Percentiles rank a stretch among this genome's conserved stretches.
phyloP scores from a whole-genome alignment of 768 basidiomycete species.

The Floccularia luteovirens region DNA sequence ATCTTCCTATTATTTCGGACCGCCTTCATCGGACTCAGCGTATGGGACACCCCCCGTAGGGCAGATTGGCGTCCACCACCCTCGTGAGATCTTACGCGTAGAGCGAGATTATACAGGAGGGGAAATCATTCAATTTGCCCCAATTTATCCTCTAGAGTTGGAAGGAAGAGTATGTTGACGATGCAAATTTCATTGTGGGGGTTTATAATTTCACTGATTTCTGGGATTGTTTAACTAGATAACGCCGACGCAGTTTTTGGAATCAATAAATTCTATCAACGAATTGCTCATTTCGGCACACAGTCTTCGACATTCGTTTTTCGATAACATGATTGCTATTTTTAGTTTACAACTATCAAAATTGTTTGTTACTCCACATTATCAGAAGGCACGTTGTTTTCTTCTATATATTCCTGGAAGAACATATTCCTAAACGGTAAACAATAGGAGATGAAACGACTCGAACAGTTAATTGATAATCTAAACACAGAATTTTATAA shows the following conservation, averaged over 20 bases:
- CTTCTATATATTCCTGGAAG: background rate
- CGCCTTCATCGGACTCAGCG: constrained; percentile 68
- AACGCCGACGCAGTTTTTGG: constrained; percentile 83
- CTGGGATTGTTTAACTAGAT: constrained; percentile 52
- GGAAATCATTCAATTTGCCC: constrained; percentile 85
- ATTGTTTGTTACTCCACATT: constrained; percentile 65
- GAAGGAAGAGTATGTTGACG: constrained; percentile 73
- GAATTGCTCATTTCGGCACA: constrained; percentile 82
- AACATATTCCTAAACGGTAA: background rate
- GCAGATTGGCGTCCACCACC: constrained; percentile 82
- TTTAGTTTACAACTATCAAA: constrained; percentile 76
- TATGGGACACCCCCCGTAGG: constrained; percentile 79
- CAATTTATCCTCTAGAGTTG: constrained; percentile 85
- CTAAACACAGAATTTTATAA: constrained; percentile 76
- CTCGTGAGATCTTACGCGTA: constrained; percentile 85
- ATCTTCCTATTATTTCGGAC: constrained; percentile 81
- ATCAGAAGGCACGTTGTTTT: constrained; percentile 56
- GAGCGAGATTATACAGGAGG: constrained; percentile 92
- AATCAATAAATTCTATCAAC: constrained; percentile 89
- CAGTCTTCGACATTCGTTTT: constrained; percentile 58
- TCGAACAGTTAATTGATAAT: constrained; percentile 54
- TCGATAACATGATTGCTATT: constrained; percentile 77
- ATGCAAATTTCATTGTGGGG: background rate
- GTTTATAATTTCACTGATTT: background rate
- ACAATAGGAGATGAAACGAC: constrained; percentile 69